Conservation (phyloP, 495 filamentous ascomycete species). For the Neurospora sp. region DNA sequence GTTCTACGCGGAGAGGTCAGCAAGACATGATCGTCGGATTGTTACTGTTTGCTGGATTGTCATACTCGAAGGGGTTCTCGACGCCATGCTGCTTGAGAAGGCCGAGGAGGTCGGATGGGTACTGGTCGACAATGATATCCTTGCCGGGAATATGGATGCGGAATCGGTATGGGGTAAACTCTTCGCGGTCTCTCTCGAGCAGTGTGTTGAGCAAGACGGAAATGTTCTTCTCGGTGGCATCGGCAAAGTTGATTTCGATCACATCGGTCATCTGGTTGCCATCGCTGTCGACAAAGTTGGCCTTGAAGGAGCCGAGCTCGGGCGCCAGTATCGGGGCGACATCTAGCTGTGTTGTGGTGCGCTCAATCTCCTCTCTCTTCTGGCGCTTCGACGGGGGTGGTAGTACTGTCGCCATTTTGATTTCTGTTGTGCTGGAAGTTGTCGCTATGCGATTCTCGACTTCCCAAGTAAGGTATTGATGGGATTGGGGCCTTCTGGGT, state of each 20-base stretch:
- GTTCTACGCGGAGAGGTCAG: constrained; percentile 12
- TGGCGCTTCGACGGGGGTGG: constrained; percentile 91
- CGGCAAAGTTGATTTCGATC: constrained; percentile 71
- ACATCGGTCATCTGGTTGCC: constrained; percentile 51
- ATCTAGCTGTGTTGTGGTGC: constrained; percentile 65
- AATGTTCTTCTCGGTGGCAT: constrained; percentile 82
- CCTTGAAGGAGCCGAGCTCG: constrained; percentile 67
- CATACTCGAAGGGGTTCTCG: constrained; percentile 35
- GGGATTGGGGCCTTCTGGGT: neutral
- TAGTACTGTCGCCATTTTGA: constrained; percentile 71
- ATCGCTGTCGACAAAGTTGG: constrained; percentile 81
- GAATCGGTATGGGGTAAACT: constrained; percentile 83
- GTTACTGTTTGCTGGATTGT: neutral
- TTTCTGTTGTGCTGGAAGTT: neutral
- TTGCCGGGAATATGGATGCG: constrained; percentile 53
- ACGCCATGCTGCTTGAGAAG: constrained; percentile 40
- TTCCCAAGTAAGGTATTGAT: neutral
- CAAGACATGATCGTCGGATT: neutral
- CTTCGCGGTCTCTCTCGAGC: constrained; percentile 68
- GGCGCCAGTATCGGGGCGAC: constrained; percentile 55
- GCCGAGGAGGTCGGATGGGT: constrained; percentile 44
- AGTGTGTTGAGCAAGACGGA: constrained; percentile 85
- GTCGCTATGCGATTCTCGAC: neutral
- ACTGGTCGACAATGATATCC: constrained; percentile 61
- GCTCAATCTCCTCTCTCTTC: constrained; percentile 62